Base-by-base conservation (phyloP, 441 rosid genomes). In the Adansonia madagascariensis region DNA sequence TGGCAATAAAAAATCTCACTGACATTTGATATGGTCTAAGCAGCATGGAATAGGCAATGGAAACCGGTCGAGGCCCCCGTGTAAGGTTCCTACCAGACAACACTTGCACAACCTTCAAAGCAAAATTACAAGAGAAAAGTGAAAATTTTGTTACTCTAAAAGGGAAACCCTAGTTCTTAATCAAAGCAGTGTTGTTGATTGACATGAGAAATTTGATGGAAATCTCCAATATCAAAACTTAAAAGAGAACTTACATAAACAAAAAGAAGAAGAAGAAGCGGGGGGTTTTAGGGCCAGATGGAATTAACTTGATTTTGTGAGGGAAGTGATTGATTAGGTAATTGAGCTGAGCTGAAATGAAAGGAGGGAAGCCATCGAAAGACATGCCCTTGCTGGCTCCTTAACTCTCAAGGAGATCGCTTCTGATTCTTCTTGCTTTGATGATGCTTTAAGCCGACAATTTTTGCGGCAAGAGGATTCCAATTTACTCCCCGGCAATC, bases 31-130 rank as follows among this genome's bases (percentile, higher is more conserved):
- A 56, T 86, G 80, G 78, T 91, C 98, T 5, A 92, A 85, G 80
- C 99, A 95, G 77, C 89, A 95, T 20, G 99, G 97, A 64, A 94
- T 89, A 69, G 90, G 87, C 88, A 95, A 87, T 56, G 97, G 90
- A 82, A 94, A 94, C 9, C 99, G 95, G 81, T 95, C 99, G 31
- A 89, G 86, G 77, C 80, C 83, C 39, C 75, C 85, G 4, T 80
- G 70, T 80, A 76, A 46, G 84, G 84, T 82, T 90, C 85, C 88
- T 87, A 22, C 98, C 98, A 0, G 97, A 94, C 92, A 97, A 82
- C 9, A 81, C 88, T 83, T 89, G 94, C 76, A 92, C 97, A 63
- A 95, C 87, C 99, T 95, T 85, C 65, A 76, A 83, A 85, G 3
- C 46, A 0, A 39, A 75, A 69, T 41, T 15, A 76, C 76, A 63